phyloP scores from a whole-genome alignment of 2,329 filamentous ascomycete species.

The Aspergillus fischeri region DNA sequence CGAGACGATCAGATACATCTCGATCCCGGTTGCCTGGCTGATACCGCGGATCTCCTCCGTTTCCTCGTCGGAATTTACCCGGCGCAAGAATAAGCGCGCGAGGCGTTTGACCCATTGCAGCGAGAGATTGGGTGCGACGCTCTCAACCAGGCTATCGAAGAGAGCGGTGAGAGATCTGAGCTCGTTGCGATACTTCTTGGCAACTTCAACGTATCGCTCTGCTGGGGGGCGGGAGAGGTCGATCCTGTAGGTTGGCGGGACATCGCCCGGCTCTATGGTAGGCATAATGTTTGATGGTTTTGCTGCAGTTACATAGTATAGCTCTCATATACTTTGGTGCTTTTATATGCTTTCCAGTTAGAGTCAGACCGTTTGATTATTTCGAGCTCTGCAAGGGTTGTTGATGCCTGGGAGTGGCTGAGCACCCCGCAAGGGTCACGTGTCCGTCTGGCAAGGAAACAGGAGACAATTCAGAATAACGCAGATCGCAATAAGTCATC shows the following conservation, averaged over 20 bases:
- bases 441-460: background rate
- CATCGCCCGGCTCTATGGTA: conserved; percentile 5
- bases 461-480: too few species aligned
- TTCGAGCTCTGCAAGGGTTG: background rate
- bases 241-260: conserved; percentile 44
- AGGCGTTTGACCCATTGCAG: conserved; percentile 30
- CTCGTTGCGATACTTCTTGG: conserved; percentile 41
- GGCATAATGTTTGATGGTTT: background rate
- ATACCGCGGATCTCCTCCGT: conserved; percentile 60
- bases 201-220: conserved; percentile 50
- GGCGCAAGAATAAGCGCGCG: conserved; percentile 47
- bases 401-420: background rate
- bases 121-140: conserved; percentile 15
- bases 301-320: background rate
- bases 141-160: conserved; percentile 19
- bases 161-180: conserved; percentile 30
- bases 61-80: conserved; percentile 53
- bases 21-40: conserved; percentile 46
- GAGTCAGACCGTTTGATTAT: background rate
- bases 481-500: background rate
- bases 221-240: conserved; percentile 53
- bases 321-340: background rate
- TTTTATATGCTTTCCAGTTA: background rate
- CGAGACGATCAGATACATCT: conserved; percentile 57
- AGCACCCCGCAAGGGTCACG: background rate